Percentiles rank a stretch among this genome's conserved stretches.
Conservation (phyloP, 2,329 filamentous ascomycete genomes). For the Epichloe amarillans region DNA sequence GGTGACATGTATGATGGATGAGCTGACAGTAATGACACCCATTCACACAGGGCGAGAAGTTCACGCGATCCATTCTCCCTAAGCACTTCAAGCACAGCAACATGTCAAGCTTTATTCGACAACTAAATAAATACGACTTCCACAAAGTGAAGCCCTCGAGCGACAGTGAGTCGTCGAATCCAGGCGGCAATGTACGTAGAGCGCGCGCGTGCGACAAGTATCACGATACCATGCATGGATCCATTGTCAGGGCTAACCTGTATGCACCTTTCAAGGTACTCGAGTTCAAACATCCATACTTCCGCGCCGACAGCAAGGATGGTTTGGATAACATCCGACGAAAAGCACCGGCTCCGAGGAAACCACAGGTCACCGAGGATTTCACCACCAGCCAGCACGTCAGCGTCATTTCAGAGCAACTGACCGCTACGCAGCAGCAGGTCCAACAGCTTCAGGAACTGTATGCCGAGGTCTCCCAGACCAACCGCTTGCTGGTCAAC, state of each 20-base stretch:
- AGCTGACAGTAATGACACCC: slow-evolving; percentile 8
- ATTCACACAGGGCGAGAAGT: slow-evolving; percentile 71
- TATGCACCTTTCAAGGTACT: slow-evolving; percentile 28
- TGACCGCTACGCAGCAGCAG: slow-evolving; percentile 84
- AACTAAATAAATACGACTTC: slow-evolving; percentile 96
- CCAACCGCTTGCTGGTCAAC: slow-evolving; percentile 48
- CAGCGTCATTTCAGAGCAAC: slow-evolving; percentile 73
- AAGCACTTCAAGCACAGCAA: slow-evolving; percentile 99
- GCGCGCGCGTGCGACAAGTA: neutral
- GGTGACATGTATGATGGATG: slow-evolving; percentile 1
- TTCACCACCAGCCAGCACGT: slow-evolving; percentile 77
- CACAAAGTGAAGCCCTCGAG: slow-evolving; percentile 69
- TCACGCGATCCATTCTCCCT: slow-evolving; percentile 90
- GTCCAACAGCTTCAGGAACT: slow-evolving; percentile 76
- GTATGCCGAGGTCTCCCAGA: slow-evolving; percentile 61
- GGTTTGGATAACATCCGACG: slow-evolving; percentile 91
- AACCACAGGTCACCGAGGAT: slow-evolving; percentile 53
- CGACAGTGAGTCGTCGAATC: slow-evolving; percentile 20
- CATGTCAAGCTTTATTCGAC: slow-evolving; percentile 90
- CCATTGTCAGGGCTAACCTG: slow-evolving; percentile 3
- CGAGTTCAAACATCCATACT: slow-evolving; percentile 95
- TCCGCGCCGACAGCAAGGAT: slow-evolving; percentile 90
- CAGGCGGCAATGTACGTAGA: slow-evolving; percentile 23
- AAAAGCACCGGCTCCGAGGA: slow-evolving; percentile 85
- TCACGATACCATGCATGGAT: slow-evolving; percentile 6